phyloP scores from a whole-genome alignment of 768 basidiomycete species.

The Suillus placidus region DNA sequence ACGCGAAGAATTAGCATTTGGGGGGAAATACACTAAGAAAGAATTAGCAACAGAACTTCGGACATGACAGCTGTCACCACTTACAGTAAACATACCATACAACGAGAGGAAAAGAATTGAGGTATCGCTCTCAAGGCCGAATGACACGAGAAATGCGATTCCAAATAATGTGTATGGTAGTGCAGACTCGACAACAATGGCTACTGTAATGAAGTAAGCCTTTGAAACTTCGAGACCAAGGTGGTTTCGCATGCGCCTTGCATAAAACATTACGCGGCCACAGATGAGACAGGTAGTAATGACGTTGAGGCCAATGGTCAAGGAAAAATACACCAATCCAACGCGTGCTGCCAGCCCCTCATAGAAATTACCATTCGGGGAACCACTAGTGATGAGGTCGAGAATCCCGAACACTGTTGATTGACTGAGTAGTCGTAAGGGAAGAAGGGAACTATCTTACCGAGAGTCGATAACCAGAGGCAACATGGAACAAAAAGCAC shows the following conservation, averaged over 20 bases:
- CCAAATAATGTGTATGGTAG: slow-evolving; percentile 19
- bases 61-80: background rate
- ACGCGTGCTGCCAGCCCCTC: slow-evolving; percentile 15
- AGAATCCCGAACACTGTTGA: slow-evolving; percentile 14
- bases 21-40: slow-evolving; percentile 17
- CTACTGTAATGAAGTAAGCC: slow-evolving; percentile 13
- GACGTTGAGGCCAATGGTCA: slow-evolving; percentile 17
- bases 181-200: slow-evolving; percentile 16
- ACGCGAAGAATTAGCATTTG: slow-evolving; percentile 22
- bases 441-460: slow-evolving; percentile 17
- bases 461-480: slow-evolving; percentile 28
- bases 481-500: slow-evolving; percentile 22
- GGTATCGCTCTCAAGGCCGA: slow-evolving; percentile 13
- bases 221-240: background rate
- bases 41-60: background rate
- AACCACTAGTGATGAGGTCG: slow-evolving; percentile 11
- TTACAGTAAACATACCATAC: slow-evolving; percentile 19
- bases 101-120: slow-evolving; percentile 18
- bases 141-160: slow-evolving; percentile 17
- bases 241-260: slow-evolving; percentile 4
- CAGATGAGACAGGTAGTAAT: slow-evolving; percentile 17
- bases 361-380: slow-evolving; percentile 13
- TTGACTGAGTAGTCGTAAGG: background rate
- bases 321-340: slow-evolving; percentile 16
- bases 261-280: slow-evolving; percentile 18